A percentile compares a stretch with the other conserved stretches of the same genome.
Evolutionary conservation across 1,139 yeast genomes (phyloP).

Genomic region (Blastobotrys persicus): DNA sequence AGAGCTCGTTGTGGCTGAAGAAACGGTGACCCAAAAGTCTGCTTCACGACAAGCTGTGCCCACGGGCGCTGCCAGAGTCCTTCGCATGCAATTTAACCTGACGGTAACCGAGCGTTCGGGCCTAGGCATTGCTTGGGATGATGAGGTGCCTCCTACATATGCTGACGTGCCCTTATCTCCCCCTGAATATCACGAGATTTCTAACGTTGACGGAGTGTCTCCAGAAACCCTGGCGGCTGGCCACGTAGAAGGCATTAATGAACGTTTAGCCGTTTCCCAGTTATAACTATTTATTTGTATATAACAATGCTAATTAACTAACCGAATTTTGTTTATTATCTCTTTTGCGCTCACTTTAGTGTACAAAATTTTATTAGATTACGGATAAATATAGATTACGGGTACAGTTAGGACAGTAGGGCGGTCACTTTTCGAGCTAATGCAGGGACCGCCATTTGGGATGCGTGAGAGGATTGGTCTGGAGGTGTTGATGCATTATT

Average conservation of each 20-base stretch:
- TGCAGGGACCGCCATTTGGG: conserved; percentile 40
- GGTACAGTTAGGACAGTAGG: conserved; percentile 25
- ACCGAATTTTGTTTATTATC: no score
- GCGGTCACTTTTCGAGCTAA: conserved; percentile 35
- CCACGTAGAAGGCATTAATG: conserved; percentile 17
- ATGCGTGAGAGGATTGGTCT: conserved; percentile 32
- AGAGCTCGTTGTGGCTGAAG: conserved; percentile 94
- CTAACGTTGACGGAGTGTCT: conserved; percentile 31
- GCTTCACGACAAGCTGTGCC: conserved; percentile 39
- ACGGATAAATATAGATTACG: background rate
- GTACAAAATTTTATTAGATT: background rate
- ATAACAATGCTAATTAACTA: background rate
- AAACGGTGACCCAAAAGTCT: conserved; percentile 43
- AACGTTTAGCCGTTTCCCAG: conserved; percentile 15
- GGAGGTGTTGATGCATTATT: conserved; percentile 20
- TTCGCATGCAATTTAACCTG: conserved; percentile 89
- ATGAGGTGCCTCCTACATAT: conserved; percentile 96
- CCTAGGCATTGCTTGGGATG: conserved; percentile 97
- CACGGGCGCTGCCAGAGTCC: conserved; percentile 91
- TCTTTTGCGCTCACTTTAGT: background rate
- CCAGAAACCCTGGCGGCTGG: conserved; percentile 18
- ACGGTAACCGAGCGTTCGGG: conserved; percentile 87
- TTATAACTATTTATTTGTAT: conserved; percentile 6
- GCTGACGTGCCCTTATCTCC: conserved; percentile 85
- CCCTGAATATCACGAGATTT: conserved; percentile 58